These are phyloP conservation scores for Xylaria grammica DNA, from an alignment of 495 filamentous ascomycete genomes.

Conservation along the genomic window DNA sequence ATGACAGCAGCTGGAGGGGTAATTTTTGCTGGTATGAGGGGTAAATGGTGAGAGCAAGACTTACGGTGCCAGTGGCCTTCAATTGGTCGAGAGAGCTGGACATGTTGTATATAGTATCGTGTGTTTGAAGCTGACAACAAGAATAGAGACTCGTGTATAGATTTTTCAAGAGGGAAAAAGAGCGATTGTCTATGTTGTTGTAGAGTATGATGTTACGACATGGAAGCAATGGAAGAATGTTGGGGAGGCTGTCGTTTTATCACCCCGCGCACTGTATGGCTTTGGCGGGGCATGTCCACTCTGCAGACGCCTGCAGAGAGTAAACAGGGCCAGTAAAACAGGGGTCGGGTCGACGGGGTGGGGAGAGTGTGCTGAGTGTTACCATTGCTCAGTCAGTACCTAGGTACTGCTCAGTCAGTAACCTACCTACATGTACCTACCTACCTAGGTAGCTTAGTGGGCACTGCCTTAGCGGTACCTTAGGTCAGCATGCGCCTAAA, in stretches of 20 bases:
- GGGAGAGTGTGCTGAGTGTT: too few relatives aligned
- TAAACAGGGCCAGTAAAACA: background rate
- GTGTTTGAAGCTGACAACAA: constrained; percentile 24
- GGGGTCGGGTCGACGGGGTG: background rate
- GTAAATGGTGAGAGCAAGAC: constrained; percentile 48
- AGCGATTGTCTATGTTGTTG: background rate
- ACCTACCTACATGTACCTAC: too few relatives aligned
- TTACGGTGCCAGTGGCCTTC: constrained; percentile 92
- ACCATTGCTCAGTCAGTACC: too few relatives aligned
- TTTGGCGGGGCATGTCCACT: constrained; percentile 5
- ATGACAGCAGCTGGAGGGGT: constrained; percentile 32
- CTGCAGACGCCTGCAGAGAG: background rate
- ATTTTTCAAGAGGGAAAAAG: background rate
- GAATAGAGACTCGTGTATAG: constrained; percentile 21
- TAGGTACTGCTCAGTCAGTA: too few relatives aligned
- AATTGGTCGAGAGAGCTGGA: constrained; percentile 90
- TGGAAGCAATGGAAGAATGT: background rate
- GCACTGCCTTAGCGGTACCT: too few relatives aligned
- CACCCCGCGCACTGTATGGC: constrained; percentile 5
- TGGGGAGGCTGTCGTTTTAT: background rate
- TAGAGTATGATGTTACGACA: background rate
- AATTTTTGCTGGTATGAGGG: constrained; percentile 40
- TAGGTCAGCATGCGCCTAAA: too few relatives aligned
- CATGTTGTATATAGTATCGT: constrained; percentile 59
- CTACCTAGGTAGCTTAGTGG: too few relatives aligned